Evolutionary conservation across 352 stramenopile species (phyloP), one percentile per base, ranked within the genome.

Genomic region (Phytophthora hibernalis): DNA sequence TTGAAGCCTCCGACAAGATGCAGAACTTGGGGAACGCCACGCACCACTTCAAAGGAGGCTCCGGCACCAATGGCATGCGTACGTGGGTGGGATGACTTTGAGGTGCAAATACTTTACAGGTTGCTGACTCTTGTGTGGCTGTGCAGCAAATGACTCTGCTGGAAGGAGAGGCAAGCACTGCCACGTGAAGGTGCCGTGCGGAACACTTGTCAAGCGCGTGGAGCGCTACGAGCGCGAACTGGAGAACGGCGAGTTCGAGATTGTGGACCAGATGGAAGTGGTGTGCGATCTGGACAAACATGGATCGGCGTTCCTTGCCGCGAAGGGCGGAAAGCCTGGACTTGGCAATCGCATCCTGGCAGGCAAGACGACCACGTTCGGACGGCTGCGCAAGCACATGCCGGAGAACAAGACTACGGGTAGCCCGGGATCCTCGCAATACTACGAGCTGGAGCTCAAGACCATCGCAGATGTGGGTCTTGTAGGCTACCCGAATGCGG

Each of bases 401-500:
- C 79, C 83, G 10, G 89, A 96, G 22, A 81, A 61, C 54, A 95
- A 95, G 54, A 79, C 65, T 13, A 72, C 72, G 0, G 98, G 98
- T 12, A 91, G 97, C 61, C 89, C 91, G 1, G 98, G 98, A 9
- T 89, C 91, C 5, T 92, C 95, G 54, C 80, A 97, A 69, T 99
- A 98, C 86, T 89, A 99, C 48, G 89, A 96, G 56, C 65, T 99
- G n/a, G 97, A 99, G 71, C 83, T 99, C 33, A 99, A 99, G 83
- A 90, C 96, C 8, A 98, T 99, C 63, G 98, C 98, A 5, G 98
- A 99, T 74, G 87, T 99, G 38, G 98, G 97, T 16, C 85, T 99
- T 3, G 97, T 99, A 3, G 98, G 98, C 20, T 99, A 99, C 68
- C 98, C 98, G 1, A 99, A 99, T 78, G 98, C 98, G 1, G 98